phyloP scores from a whole-genome alignment of 495 filamentous ascomycete genomes.

The Xylaria cubensis region DNA sequence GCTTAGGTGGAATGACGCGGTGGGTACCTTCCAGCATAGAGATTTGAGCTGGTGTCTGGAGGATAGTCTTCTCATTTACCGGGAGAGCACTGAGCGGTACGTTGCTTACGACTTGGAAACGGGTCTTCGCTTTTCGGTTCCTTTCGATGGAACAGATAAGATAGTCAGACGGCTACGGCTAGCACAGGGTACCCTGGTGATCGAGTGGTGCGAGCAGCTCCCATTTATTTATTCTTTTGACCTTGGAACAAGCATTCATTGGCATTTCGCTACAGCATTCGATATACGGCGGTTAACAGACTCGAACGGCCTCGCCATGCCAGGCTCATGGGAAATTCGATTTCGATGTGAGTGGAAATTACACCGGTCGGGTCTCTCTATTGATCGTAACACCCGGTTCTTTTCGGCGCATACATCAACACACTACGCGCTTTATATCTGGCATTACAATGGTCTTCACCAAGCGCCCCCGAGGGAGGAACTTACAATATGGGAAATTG shows the following conservation, averaged over 20 bases:
- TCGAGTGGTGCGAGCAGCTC: conserved; percentile 70
- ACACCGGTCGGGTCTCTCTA: conserved; percentile 65
- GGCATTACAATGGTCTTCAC: conserved; percentile 67
- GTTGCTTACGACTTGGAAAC: conserved; percentile 62
- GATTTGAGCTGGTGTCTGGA: conserved; percentile 64
- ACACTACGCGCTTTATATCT: conserved; percentile 71
- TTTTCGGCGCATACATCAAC: conserved; percentile 67
- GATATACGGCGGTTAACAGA: conserved; percentile 49
- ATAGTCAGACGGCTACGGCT: conserved; percentile 66
- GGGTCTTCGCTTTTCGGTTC: conserved; percentile 53
- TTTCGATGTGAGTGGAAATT: conserved; percentile 76
- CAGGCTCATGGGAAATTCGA: conserved; percentile 51
- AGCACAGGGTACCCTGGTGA: conserved; percentile 60
- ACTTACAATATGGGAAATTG: conserved; percentile 72
- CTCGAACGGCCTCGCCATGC: background rate
- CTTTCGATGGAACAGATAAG: conserved; percentile 61
- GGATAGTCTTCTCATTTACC: conserved; percentile 66
- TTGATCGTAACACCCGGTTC: conserved; percentile 67
- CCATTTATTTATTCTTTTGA: conserved; percentile 63
- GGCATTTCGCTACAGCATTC: conserved; percentile 71
- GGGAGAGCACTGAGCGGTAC: conserved; percentile 48
- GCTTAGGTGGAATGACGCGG: conserved; percentile 54
- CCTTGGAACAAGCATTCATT: conserved; percentile 62
- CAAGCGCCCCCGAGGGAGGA: conserved; percentile 68
- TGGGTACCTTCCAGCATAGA: conserved; percentile 53